phyloP scores from a whole-genome alignment of 2,329 filamentous ascomycete species.

The Dactylella cylindrospora region DNA sequence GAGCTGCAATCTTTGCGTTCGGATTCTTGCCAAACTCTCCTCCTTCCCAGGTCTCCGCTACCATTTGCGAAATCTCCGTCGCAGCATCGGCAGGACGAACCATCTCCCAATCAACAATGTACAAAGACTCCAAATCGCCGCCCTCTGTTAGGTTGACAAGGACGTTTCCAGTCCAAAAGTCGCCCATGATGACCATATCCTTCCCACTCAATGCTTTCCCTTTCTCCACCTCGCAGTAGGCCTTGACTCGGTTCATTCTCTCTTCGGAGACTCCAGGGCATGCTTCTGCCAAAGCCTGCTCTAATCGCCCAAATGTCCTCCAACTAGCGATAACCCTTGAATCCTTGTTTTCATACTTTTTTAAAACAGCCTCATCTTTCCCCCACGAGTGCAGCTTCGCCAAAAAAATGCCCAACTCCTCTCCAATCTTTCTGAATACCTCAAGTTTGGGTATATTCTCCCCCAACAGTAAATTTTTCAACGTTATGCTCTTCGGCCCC shows the following conservation, averaged over 20 bases:
- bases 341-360: slow-evolving; percentile 29
- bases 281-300: slow-evolving; percentile 9
- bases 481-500: slow-evolving; percentile 13
- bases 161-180: slow-evolving; percentile 43
- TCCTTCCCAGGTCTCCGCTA: slow-evolving; percentile 38
- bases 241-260: slow-evolving; percentile 10
- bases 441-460: slow-evolving; percentile 13
- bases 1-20: slow-evolving; percentile 20
- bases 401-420: slow-evolving; percentile 35
- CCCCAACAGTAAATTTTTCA: slow-evolving; percentile 22
- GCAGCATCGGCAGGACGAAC: slow-evolving; percentile 28
- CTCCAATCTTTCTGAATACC: slow-evolving; percentile 29
- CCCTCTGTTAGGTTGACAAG: slow-evolving; percentile 17
- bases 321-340: slow-evolving; percentile 32
- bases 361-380: slow-evolving; percentile 5
- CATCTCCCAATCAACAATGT: slow-evolving; percentile 43
- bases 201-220: slow-evolving; percentile 8
- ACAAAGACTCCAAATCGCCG: slow-evolving; percentile 19
- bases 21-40: slow-evolving; percentile 31
- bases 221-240: slow-evolving; percentile 24
- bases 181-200: slow-evolving; percentile 40
- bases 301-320: slow-evolving; percentile 29
- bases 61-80: slow-evolving; percentile 38
- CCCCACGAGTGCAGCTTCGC: slow-evolving; percentile 22
- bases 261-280: slow-evolving; percentile 16